These are phyloP conservation scores for Porodaedalea pini DNA, from an alignment of 1,284 basidiomycete genomes.

Conservation along the genomic window DNA sequence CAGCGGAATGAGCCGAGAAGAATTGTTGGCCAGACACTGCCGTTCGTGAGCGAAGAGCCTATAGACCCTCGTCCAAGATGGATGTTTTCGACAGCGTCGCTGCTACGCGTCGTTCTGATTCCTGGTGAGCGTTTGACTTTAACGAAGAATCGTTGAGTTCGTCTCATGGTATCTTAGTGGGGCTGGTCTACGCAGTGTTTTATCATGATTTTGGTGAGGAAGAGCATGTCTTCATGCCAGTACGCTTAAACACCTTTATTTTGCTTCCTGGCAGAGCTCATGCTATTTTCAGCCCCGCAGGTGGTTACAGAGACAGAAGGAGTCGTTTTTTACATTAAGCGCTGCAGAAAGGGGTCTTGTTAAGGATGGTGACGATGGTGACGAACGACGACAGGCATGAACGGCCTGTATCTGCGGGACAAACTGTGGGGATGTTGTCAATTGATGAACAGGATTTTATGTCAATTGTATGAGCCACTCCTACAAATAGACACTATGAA, in stretches of 20 bases:
- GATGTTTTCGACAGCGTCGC: not conserved
- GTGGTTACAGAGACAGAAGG: constrained; percentile 42
- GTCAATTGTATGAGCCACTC: no score
- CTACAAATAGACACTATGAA: no score
- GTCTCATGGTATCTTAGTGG: constrained; percentile 34
- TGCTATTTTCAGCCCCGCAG: constrained; percentile 38
- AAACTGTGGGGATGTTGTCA: no score
- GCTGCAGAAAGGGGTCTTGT: constrained; percentile 40
- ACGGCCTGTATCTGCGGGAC: no score
- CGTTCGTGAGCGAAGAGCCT: not conserved
- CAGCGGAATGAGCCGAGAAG: no score
- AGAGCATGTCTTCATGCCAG: constrained; percentile 69
- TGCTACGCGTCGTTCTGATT: not conserved
- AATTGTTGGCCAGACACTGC: no score
- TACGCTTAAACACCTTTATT: constrained; percentile 35
- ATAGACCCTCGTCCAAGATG: constrained; percentile 4
- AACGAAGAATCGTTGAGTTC: no score
- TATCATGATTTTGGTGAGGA: constrained; percentile 63
- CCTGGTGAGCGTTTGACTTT: not conserved
- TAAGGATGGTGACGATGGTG: not conserved
- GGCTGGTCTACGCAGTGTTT: constrained; percentile 54
- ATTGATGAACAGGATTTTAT: not conserved
- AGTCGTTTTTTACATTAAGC: constrained; percentile 47
- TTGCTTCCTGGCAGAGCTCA: not conserved
- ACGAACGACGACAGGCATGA: not conserved